phyloP scores from a whole-genome alignment of 805 yeast genomes.

The Wickerhamiella brachini region DNA sequence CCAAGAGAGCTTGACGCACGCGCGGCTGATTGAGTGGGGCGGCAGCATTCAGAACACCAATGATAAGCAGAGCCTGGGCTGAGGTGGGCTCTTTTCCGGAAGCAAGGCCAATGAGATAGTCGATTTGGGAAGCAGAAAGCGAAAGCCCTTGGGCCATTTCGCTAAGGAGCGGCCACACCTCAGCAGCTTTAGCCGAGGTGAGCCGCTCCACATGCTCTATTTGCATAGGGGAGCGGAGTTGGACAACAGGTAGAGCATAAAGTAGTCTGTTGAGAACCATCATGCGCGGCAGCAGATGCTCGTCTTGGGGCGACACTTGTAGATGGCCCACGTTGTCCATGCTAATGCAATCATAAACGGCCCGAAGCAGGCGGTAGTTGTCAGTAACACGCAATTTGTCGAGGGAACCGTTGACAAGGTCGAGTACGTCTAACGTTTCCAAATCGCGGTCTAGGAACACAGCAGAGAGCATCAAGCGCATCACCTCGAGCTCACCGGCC shows the following conservation, averaged over 20 bases:
- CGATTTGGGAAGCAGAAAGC: not conserved
- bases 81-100: not conserved
- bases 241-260: slow-evolving; percentile 1
- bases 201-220: slow-evolving; percentile 1
- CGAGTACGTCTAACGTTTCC: slow-evolving; percentile 9
- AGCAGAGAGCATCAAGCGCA: slow-evolving; percentile 20
- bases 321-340: slow-evolving; percentile 10
- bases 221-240: slow-evolving; percentile 1
- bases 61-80: not conserved
- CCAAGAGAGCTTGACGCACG: not conserved
- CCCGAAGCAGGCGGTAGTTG: slow-evolving; percentile 21
- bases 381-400: slow-evolving; percentile 24
- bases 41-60: not conserved
- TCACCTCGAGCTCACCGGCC: slow-evolving; percentile 23
- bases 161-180: slow-evolving; percentile 2
- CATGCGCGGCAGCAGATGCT: slow-evolving; percentile 5
- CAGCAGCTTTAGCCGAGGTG: not conserved
- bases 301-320: slow-evolving; percentile 12
- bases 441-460: slow-evolving; percentile 12
- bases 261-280: slow-evolving; percentile 10
- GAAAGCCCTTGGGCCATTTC: slow-evolving; percentile 2
- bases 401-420: slow-evolving; percentile 9
- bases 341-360: slow-evolving; percentile 10
- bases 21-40: not conserved
- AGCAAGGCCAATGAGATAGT: not conserved